Percentiles rank a stretch among this genome's conserved stretches.
Evolutionary conservation across 164 flowering plant species (phyloP).

Genomic region (Nymphaea thermarum): DNA sequence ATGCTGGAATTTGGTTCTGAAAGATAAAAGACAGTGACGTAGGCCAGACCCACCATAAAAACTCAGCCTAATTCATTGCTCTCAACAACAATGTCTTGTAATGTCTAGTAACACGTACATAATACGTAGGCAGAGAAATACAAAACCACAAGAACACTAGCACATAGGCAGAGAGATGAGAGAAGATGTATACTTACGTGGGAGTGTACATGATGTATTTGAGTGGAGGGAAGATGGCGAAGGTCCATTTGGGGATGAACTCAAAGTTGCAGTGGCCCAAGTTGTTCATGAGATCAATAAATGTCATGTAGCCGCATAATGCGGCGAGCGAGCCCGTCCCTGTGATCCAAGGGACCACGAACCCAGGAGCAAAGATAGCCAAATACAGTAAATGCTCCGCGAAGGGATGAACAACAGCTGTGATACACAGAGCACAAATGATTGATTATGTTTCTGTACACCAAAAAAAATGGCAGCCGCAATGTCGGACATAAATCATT

Average conservation of each 20-base stretch:
- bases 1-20: too few species aligned
- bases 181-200: conserved; percentile 31
- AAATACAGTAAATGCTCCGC: conserved; percentile 31
- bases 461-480: not conserved
- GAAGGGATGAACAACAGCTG: conserved; percentile 60
- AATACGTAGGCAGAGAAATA: too few species aligned
- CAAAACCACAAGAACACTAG: too few species aligned
- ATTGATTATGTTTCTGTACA: not conserved
- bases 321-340: conserved; percentile 16
- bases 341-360: conserved; percentile 3
- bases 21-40: too few species aligned
- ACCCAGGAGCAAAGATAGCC: conserved; percentile 24
- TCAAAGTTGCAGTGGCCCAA: conserved; percentile 62
- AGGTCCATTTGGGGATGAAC: conserved; percentile 27
- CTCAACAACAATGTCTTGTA: too few species aligned
- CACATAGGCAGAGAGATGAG: too few species aligned
- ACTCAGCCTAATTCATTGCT: too few species aligned
- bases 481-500: not conserved
- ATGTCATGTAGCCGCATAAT: conserved; percentile 19
- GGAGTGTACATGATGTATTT: conserved; percentile 58
- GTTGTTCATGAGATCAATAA: conserved; percentile 46
- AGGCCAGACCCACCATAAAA: too few species aligned
- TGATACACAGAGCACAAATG: conserved; percentile 2
- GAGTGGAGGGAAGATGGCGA: conserved; percentile 31
- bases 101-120: too few species aligned